These are phyloP conservation scores for Penicillium soppii DNA, from an alignment of 495 filamentous ascomycete species.

Conservation along the genomic window DNA sequence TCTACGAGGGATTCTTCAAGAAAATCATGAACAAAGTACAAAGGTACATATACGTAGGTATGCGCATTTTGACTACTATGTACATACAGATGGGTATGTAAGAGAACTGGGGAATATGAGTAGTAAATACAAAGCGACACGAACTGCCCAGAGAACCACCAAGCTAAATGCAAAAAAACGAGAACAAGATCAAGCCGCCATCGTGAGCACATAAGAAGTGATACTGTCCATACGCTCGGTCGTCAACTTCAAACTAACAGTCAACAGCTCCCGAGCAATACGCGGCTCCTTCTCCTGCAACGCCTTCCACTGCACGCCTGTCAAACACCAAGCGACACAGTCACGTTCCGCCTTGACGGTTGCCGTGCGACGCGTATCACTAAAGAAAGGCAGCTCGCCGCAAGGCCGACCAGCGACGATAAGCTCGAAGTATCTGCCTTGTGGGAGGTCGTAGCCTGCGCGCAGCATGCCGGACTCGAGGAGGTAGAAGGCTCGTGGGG, in stretches of 20 bases:
- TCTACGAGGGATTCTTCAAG: too few relatives aligned
- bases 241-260: conserved; percentile 81
- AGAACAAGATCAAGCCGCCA: conserved; percentile 7
- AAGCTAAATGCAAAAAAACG: conserved; percentile 6
- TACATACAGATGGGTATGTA: neutral
- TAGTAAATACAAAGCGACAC: neutral
- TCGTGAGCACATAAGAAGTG: conserved; percentile 58
- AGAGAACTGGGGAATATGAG: neutral
- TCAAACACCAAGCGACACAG: conserved; percentile 80
- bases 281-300: conserved; percentile 69
- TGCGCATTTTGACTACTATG: neutral
- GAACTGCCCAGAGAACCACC: conserved; percentile 3
- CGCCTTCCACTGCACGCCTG: conserved; percentile 62
- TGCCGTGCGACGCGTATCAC: conserved; percentile 79
- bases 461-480: conserved; percentile 85
- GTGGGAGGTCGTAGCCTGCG: conserved; percentile 84
- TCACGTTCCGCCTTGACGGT: conserved; percentile 81
- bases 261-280: conserved; percentile 79
- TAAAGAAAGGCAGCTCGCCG: conserved; percentile 95
- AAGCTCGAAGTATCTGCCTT: conserved; percentile 84
- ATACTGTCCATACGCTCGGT: conserved; percentile 89
- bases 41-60: neutral
- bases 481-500: conserved; percentile 81
- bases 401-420: conserved; percentile 95
- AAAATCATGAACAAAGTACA: too few relatives aligned